Evolutionary conservation across 1,284 basidiomycete species (phyloP), one percentile per base, ranked within the genome.

Genomic region (Ceratobasidium theobromae): DNA sequence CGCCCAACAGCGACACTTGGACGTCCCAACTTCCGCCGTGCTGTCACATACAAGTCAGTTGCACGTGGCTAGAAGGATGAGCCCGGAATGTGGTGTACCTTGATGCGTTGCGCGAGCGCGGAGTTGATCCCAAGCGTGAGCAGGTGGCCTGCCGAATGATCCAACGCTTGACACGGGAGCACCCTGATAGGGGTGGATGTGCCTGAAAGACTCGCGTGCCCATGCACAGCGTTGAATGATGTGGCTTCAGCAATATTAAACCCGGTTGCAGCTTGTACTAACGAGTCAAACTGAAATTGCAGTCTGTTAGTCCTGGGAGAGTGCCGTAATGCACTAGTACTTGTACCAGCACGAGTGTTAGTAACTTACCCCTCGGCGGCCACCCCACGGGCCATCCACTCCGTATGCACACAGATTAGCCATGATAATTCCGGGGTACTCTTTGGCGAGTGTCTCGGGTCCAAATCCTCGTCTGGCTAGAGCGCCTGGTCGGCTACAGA

Each of bases 251-350:
- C 81, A 25, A 77, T 72, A 66, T 87, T 87, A 73, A 87, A 83
- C 0, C 86, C 87, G 0, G 79, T 81, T 0, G 84, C 84, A 0
- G 85, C 86, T 73, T 89, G 86, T 0, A 86, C 82, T 2, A 88
- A 77, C 0, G 85, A 87, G 71, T 89, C 86, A 68, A 87, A 88
- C 84, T 86, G n/a, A n/a, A n/a, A n/a, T n/a, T n/a, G n/a, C n/a
- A n/a, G n/a, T n/a, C n/a, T n/a, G n/a, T n/a, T n/a, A n/a, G n/a
- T n/a, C n/a, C n/a, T n/a, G n/a, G n/a, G n/a, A n/a, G n/a, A n/a
- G n/a, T n/a, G n/a, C n/a, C n/a, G n/a, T n/a, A n/a, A n/a, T n/a
- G n/a, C n/a, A n/a, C n/a, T n/a, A 32, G 41, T 30, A 21, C 25
- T 25, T 14, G 48, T 27, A 12, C 4, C 2, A 45, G 25, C 11